Evolutionary conservation across 2,329 filamentous ascomycete genomes (phyloP), one percentile per base, ranked within the genome.

Genomic region (Colletotrichum viniferum): DNA sequence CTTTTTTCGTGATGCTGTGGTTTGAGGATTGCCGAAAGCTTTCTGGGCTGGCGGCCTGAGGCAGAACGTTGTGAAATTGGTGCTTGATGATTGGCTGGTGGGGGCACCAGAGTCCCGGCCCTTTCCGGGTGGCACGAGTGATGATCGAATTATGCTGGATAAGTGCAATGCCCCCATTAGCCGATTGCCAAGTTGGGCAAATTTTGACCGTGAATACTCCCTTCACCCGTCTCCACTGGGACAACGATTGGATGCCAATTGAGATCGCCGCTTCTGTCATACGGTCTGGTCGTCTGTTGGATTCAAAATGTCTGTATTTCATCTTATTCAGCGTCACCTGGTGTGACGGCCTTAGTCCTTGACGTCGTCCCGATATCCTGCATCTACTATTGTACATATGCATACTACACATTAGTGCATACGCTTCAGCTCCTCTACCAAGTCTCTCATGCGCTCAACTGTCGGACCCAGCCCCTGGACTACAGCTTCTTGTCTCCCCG

Each of bases 401-500:
- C 43, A 24, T 76, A 69, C n/a, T 3, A 8, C 18, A 24, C n/a
- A 63, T 84, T 81, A 94, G 82, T 93, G 91, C 83, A 94, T 85
- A 76, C 91, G 86, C 82, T 90, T 90, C 74, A 94, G 81, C 80
- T 92, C 90, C 79, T 93, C 92, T 3, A 94, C 86, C 69, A 92
- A 80, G 67, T 89, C 90, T 64, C 92, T 87, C 84, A 94, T 89
- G 86, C 92, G 82, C 83, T 93, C 89, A 77, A 95, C 83, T 87
- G 87, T 90, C 77, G 86, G 92, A 70, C 87, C 93, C 78, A 89
- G 88, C 64, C 87, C 92, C 82, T 87, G 82, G 73, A 86, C 92
- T 65, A 90, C 86, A 70, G 85, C 82, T 78, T 85, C 86, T 84
- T 93, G 92, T 55, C 85, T 85, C 48, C 87, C 86, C 71, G 93